Conservation (phyloP, 1,284 basidiomycete species). For the Phenoliferia sp. region DNA sequence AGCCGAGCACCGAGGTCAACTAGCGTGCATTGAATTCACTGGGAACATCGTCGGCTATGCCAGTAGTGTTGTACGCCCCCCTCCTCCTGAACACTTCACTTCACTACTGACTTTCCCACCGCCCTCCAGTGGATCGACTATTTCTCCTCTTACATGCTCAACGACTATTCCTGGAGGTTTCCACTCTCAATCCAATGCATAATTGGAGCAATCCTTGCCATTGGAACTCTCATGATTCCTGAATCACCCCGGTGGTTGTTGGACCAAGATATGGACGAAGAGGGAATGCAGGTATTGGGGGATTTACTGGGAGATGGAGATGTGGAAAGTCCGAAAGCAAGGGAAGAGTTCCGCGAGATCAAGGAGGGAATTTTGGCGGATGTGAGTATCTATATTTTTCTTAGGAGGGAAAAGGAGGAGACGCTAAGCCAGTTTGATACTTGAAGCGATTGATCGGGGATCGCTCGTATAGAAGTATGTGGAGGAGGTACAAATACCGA, state of each 20-base stretch:
- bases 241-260: conserved; percentile 95
- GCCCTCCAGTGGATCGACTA: conserved; percentile 81
- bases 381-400: conserved; percentile 48
- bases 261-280: conserved; percentile 77
- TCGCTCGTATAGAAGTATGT: conserved; percentile 77
- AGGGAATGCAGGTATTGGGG: conserved; percentile 81
- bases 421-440: too few species aligned
- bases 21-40: conserved; percentile 97
- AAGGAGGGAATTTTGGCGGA: conserved; percentile 79
- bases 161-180: conserved; percentile 45
- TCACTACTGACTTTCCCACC: neutral
- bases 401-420: neutral
- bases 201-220: conserved; percentile 76
- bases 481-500: conserved; percentile 79
- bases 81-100: neutral
- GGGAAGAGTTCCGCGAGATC: conserved; percentile 87
- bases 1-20: conserved; percentile 78
- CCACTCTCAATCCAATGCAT: conserved; percentile 50
- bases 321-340: conserved; percentile 64
- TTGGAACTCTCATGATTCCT: conserved; percentile 80
- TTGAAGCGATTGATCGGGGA: conserved; percentile 62
- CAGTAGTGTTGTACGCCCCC: conserved; percentile 73
- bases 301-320: conserved; percentile 81
- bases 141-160: conserved; percentile 68
- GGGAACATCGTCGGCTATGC: conserved; percentile 79